Evolutionary conservation across 2,329 filamentous ascomycete genomes (phyloP), one percentile per base, ranked within the genome.

Genomic region (Aspergillus sp.): DNA sequence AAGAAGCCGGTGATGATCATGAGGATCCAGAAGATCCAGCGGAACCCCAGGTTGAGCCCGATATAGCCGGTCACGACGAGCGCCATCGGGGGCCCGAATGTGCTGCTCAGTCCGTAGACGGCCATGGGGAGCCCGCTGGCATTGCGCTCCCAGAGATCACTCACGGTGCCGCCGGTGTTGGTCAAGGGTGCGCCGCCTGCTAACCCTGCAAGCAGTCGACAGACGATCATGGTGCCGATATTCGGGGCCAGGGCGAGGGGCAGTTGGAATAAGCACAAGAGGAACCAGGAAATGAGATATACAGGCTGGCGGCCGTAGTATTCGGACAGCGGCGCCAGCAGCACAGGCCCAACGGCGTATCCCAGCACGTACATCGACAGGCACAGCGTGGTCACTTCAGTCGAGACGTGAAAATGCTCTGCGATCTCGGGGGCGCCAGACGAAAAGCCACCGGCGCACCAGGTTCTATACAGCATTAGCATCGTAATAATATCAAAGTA

Each of bases 1-100:
- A 82, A 79, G 9, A 76, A 74, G 18, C 67, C 78, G 1, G 83
- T 83, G 48, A 85, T 78, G 42, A 84, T 81, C 60, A 86, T 76
- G 57, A 85, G 80, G 26, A 84, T 79, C 82, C 83, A 87, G 66
- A 87, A 84, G 54, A 82, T 82, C 83, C 83, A 85, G 20, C 78
- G 73, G 55, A 53, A 60, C 13, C 53, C 38, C 8, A 60, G 57
- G 20, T 61, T 20, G 1, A 61, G 56, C 1, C 60, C 71, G 20
- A 76, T 68, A 51, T 73, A 76, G 2, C 72, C 72, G 11, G 65
- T 70, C 11, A 76, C 58, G 1, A 74, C 67, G 2, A 74, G 61
- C 0, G 71, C 71, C 55, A 70, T 69, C 0, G 71, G 71, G 2
- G 71, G 71, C 7, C 71, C 71, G 38, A 74, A 73, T 0, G 71